These are phyloP conservation scores for Colletotrichum sp. DNA, from an alignment of 2,329 filamentous ascomycete genomes.

Conservation along the genomic window DNA sequence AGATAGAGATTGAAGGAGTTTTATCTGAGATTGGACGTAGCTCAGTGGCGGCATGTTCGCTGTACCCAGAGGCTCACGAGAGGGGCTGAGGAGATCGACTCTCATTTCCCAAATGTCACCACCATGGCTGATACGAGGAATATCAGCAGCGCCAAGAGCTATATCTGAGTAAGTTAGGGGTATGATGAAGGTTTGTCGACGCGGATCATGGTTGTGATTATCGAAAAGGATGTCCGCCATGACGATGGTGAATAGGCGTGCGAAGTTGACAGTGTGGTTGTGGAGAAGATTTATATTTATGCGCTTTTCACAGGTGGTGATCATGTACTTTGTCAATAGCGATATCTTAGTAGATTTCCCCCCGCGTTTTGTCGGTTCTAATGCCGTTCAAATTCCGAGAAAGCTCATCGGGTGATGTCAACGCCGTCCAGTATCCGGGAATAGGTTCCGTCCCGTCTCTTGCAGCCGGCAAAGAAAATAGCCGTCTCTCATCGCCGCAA, in stretches of 20 bases:
- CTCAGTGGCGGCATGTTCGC: neutral
- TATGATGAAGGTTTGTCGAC: neutral
- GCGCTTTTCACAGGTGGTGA: neutral
- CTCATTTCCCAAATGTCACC: neutral
- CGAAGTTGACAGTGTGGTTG: neutral
- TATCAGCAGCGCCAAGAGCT: neutral
- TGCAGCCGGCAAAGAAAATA: neutral
- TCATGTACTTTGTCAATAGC: neutral
- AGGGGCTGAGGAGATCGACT: neutral
- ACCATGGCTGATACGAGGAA: neutral
- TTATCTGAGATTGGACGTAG: neutral
- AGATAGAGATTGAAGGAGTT: neutral
- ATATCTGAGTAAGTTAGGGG: neutral
- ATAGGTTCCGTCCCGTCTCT: neutral
- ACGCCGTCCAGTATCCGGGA: neutral
- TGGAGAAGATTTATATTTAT: neutral
- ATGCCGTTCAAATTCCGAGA: neutral
- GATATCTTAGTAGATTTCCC: accelerated
- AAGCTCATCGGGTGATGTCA: neutral
- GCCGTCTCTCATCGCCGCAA: neutral
- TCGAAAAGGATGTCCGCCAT: neutral
- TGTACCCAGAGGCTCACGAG: neutral
- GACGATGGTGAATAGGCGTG: neutral
- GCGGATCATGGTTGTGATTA: neutral
- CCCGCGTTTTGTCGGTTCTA: neutral